These are phyloP conservation scores for Fusarium luffae DNA, from an alignment of 2,329 filamentous ascomycete species.

Conservation along the genomic window DNA sequence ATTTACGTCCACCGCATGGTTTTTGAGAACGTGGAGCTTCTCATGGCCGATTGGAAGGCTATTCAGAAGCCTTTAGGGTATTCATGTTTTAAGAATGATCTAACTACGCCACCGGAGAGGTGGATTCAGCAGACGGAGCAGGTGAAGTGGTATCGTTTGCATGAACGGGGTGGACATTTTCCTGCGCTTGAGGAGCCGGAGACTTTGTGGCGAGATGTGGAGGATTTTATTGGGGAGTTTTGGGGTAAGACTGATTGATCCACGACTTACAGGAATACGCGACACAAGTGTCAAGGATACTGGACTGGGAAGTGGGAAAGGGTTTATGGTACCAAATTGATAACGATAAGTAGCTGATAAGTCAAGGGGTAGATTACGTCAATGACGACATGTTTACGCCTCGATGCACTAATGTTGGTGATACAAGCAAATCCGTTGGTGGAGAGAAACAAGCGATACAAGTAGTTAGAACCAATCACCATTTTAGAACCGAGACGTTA, in stretches of 20 bases:
- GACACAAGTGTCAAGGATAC: no score
- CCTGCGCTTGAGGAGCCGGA: conserved; percentile 31
- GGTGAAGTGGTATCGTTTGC: conserved; percentile 23
- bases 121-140: conserved; percentile 20
- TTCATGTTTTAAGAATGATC: conserved; percentile 16
- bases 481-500: not conserved
- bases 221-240: conserved; percentile 24
- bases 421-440: not conserved
- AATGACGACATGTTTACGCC: not conserved
- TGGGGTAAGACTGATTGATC: not conserved
- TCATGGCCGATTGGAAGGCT: conserved; percentile 11
- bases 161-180: conserved; percentile 31
- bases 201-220: conserved; percentile 22
- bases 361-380: not conserved
- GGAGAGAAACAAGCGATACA: not conserved
- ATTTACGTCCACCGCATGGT: conserved; percentile 13
- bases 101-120: conserved; percentile 1
- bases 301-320: not conserved
- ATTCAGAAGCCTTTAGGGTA: conserved; percentile 6
- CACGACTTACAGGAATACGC: no score
- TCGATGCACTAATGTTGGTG: not conserved
- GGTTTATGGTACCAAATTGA: not conserved
- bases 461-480: not conserved
- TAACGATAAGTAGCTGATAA: not conserved
- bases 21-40: not conserved